These are phyloP conservation scores for Nakaseomyces nivariensis DNA, from an alignment of 1,139 yeast species.

Conservation along the genomic window DNA sequence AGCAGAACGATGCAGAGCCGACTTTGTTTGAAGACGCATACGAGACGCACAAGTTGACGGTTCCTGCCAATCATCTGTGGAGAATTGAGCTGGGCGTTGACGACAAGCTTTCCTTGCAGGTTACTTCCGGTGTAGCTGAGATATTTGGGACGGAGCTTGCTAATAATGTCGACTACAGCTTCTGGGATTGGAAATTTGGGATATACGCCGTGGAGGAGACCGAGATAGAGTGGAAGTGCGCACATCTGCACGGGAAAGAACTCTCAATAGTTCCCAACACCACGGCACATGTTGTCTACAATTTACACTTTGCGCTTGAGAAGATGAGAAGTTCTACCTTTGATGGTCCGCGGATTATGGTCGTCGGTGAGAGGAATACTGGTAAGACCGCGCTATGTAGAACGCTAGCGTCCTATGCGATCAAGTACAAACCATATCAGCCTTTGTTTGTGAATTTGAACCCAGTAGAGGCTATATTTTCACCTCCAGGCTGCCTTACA, in stretches of 20 bases:
- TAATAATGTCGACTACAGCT: slow-evolving; percentile 49
- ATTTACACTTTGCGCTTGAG: slow-evolving; percentile 71
- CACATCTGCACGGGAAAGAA: slow-evolving; percentile 12
- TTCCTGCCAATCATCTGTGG: slow-evolving; percentile 64
- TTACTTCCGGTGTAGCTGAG: slow-evolving; percentile 68
- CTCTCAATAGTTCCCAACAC: slow-evolving; percentile 14
- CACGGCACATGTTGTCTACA: slow-evolving; percentile 40
- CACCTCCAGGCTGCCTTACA: slow-evolving; percentile 76
- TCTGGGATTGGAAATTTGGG: slow-evolving; percentile 50
- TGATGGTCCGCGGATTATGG: slow-evolving; percentile 57
- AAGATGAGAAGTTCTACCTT: slow-evolving; percentile 38
- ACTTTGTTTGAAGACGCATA: slow-evolving; percentile 12
- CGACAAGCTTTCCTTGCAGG: slow-evolving; percentile 45
- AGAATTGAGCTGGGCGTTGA: slow-evolving; percentile 64
- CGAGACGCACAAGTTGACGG: slow-evolving; percentile 12
- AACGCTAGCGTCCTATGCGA: slow-evolving; percentile 64
- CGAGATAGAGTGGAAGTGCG: slow-evolving; percentile 36
- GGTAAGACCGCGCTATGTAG: slow-evolving; percentile 77
- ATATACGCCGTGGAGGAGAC: slow-evolving; percentile 55
- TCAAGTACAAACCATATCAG: slow-evolving; percentile 52
- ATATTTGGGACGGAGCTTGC: slow-evolving; percentile 90
- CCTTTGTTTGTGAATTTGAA: slow-evolving; percentile 72
- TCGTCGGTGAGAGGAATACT: slow-evolving; percentile 60
- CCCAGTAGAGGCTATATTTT: slow-evolving; percentile 69
- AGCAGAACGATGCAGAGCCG: slow-evolving; percentile 6